Evolutionary conservation across 192 early-diverging fungal species (phyloP), one percentile per base, ranked within the genome.

Genomic region (Mortierella claussenii): DNA sequence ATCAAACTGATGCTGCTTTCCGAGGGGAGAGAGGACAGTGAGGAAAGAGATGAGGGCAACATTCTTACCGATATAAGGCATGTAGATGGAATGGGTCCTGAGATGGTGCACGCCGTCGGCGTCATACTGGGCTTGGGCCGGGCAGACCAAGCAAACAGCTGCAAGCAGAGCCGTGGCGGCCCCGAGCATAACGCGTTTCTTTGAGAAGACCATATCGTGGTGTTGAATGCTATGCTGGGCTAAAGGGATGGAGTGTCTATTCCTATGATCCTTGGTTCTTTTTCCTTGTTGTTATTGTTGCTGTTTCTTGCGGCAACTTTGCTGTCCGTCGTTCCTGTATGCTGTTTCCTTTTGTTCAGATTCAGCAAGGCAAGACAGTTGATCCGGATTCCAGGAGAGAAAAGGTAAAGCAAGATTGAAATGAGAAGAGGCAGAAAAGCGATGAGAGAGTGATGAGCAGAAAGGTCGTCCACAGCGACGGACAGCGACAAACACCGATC

Each of bases 11-110:
- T n/a, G n/a, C n/a, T n/a, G n/a, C n/a, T n/a, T n/a, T 54, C 20
- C 52, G 34, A 33, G 52, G 31, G 31, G 52, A 33, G 34, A 20
- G 30, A 44, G 42, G 28, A 13, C 24, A 17, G 26, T n/a, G 6
- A 23, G 10, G 10, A 49, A 2, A 49, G 21, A 20, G 21, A 5
- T 11, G 6, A 37, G 26, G 33, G n/a, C n/a, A n/a, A n/a, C n/a
- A n/a, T n/a, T n/a, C 80, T 68, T 68, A 88, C 86, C 86, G 58
- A 88, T 87, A 62, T 86, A 88, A 28, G 87, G 87, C 79, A 79
- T 71, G 49, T 74, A 73, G 33, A 88, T 56, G 46, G 83, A 85
- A 48, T 83, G 80, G 1, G 83, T 81, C 24, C 81, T 68, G n/a
- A 88, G 65, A 12, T 62, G 60, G 43, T 79, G 56, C 12, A 59